Evolutionary conservation across 352 stramenopile genomes (phyloP).

Genomic region (Globisporangium apiculatum): DNA sequence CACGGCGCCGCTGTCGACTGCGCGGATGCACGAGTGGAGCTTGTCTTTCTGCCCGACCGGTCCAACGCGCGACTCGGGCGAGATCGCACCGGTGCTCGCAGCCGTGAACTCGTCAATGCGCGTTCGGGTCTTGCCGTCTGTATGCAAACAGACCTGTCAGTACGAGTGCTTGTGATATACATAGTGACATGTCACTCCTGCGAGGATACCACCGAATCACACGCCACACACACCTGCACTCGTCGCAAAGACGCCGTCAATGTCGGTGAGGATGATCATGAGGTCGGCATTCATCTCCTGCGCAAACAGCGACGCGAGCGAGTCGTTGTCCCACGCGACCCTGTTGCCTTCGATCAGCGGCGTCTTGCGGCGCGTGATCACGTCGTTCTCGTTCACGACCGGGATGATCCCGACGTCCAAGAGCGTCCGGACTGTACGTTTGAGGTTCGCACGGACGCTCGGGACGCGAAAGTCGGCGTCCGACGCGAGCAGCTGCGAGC

Average conservation of each 20-base stretch:
- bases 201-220: neutral
- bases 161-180: neutral
- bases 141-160: neutral
- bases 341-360: slow-evolving; percentile 52
- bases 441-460: slow-evolving; percentile 54
- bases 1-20: slow-evolving; percentile 61
- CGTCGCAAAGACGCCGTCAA: slow-evolving; percentile 49
- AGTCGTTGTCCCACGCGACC: slow-evolving; percentile 84
- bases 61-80: slow-evolving; percentile 48
- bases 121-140: slow-evolving; percentile 20
- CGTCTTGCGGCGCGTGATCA: slow-evolving; percentile 61
- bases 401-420: slow-evolving; percentile 81
- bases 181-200: neutral
- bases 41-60: slow-evolving; percentile 74
- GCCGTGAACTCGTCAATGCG: slow-evolving; percentile 46
- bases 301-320: slow-evolving; percentile 68
- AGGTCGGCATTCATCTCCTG: slow-evolving; percentile 65
- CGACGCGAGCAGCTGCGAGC: slow-evolving; percentile 73
- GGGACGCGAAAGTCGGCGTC: slow-evolving; percentile 73
- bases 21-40: slow-evolving; percentile 70
- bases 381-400: slow-evolving; percentile 84
- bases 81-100: slow-evolving; percentile 33
- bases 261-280: slow-evolving; percentile 74
- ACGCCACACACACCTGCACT: slow-evolving; percentile 5
- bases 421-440: slow-evolving; percentile 52